Evolutionary conservation across 2,329 filamentous ascomycete species (phyloP), one percentile per base, ranked within the genome.

Genomic region (Tolypocladium guangdongense): DNA sequence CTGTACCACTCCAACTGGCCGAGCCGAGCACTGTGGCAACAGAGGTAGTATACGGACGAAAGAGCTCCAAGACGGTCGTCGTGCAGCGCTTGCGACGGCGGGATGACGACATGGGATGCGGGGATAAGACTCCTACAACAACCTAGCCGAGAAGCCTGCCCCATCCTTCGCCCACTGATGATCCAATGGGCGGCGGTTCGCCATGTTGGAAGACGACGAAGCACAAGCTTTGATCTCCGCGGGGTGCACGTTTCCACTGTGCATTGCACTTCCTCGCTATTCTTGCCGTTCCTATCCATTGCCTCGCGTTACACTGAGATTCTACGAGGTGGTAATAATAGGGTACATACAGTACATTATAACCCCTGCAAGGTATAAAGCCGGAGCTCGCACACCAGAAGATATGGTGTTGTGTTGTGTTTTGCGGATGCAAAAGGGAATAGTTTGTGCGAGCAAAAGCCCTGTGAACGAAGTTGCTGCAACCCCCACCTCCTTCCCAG

Each of bases 41-140:
- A n/a, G n/a, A n/a, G n/a, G n/a, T n/a, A n/a, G n/a, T n/a, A n/a
- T n/a, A n/a, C n/a, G n/a, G n/a, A n/a, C n/a, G n/a, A n/a, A n/a
- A n/a, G n/a, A n/a, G n/a, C n/a, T n/a, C 7, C 1, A n/a, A 7
- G 24, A 45, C 20, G 30, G 30, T 46, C 36, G 12, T 39, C 36
- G 49, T 16, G 48, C 16, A 24, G 36, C 12, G 41, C 37, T 41
- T 20, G 16, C 30, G 20, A 27, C 49, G 38, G n/a, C 49, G 39
- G 43, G 30, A 52, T 52, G 51, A 47, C 51, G 51, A 37, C 51
- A 48, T 48, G 51, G 49, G 16, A 30, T 32, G 49, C 49, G 35
- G 49, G 49, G 43, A 20, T 12, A 11, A 18, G 27, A 46, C 43
- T 20, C 18, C 43, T 46, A 16, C 43, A 32, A 7, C 43, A n/a